Base-by-base conservation (phyloP, 805 yeast species). In the Candida chauliodis region DNA sequence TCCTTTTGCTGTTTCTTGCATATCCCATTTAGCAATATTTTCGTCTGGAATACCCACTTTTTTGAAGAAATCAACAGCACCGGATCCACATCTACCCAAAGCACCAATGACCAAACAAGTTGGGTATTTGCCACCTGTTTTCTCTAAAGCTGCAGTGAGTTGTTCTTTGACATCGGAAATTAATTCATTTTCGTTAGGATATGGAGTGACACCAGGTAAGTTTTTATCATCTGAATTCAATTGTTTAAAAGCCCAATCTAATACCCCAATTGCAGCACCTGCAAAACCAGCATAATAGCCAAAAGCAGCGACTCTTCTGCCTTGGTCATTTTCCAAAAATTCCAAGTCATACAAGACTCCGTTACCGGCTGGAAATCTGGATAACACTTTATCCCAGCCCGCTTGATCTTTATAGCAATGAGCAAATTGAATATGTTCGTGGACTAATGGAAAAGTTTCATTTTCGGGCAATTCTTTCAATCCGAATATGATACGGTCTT, bases 211-310 rank as follows among this genome's bases (percentile, higher is more conserved):
- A 37, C 88, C 87, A 27, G 86, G 85, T 50, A 93, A 71, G 47
- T 87, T 79, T 59, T 80, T 78, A 39, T 68, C 55, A 53, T 80
- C 87, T 7, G 74, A 43, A 59, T 85, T 82, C 26, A 79, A 64
- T 62, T 86, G 91, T 64, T 91, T 91, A 69, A 84, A 83, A 36
- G 95, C 84, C 96, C 98, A 93, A 63, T 89, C 95, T 61, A 78
- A 78, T 36, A 91, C 73, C 54, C 99, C 99, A 40, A 93, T 67
- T 23, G 99, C 99, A 24, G 99, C 99, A 55, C 99, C 99, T 5
- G 98, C 99, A 61, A 93, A 93, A n/a, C 99, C 99, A 31, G 99
- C 99, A 62, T 91, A 91, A 73, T 78, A 93, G n/a, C 99, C 99
- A 59, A 93, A 93, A 7, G 99, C 99, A 31, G 99, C 99, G 20